Base-by-base conservation (phyloP, 2,329 filamentous ascomycete genomes). In the Exophiala viscosa region DNA sequence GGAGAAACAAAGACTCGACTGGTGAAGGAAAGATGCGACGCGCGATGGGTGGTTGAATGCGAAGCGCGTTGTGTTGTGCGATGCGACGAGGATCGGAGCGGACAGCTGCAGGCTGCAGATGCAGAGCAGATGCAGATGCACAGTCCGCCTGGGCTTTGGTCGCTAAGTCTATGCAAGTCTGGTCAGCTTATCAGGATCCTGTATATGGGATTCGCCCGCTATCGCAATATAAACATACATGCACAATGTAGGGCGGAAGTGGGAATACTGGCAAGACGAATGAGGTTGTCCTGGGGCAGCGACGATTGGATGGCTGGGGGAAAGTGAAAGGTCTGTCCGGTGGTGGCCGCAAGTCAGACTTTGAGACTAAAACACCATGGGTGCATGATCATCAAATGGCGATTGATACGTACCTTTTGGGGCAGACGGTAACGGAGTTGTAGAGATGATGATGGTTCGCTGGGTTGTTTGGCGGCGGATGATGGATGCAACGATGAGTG, bases 41-140 rank as follows among this genome's bases (percentile, higher is more conserved):
- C 40, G 45, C 41, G 23, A 28, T 13, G 40, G 20, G 40, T 42
- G 40, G 40, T 23, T 42, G 45, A 20, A 18, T 43, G 35, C 41
- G 41, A 42, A 42, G 40, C 40, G 20, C 40, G 28, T 10, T 28
- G 20, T 50, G 50, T 36, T 50, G 48, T 39, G 44, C 33, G 49
- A 52, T 55, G 53, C 48, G 53, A 55, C 48, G 53, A 57, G 50
- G 54, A 47, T 38, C 54, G 52, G 53, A 38, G 52, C 56, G 56
- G 56, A 56, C 52, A 59, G 56, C 56, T 59, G 56, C 56, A 50
- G 47, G 39, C 36, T n/a, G 35, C 34, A 23, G 45, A 36, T 36
- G 35, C 34, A 28, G 45, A 39, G 35, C 34, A 28, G 45, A 39
- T 36, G 33, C 32, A 52, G 55, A 50, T 43, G 45, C 39, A 35